phyloP scores from a whole-genome alignment of 1,284 basidiomycete genomes.

The Naganishia sp. region DNA sequence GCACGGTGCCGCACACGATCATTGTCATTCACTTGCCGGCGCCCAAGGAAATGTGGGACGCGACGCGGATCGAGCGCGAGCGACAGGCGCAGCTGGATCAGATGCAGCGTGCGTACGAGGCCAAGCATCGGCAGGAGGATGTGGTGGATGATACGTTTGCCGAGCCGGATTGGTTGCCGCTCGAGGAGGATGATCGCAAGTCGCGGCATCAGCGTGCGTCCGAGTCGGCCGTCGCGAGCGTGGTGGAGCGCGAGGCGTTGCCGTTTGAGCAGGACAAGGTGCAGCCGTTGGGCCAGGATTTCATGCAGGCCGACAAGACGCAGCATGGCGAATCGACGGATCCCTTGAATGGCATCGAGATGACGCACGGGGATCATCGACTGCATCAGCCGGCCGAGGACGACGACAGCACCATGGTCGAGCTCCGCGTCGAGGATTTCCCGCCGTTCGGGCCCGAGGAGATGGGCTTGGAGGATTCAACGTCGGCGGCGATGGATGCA shows the following conservation, averaged over 20 bases:
- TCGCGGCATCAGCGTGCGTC: constrained; percentile 8
- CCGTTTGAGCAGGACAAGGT: constrained; percentile 3
- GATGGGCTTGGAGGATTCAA: constrained; percentile 25
- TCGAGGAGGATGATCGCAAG: constrained; percentile 21
- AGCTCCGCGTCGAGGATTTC: constrained; percentile 26
- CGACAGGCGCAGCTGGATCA: constrained; percentile 28
- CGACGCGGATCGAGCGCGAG: constrained; percentile 36
- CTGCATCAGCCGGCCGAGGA: background rate
- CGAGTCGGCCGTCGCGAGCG: background rate
- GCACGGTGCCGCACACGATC: constrained; percentile 42
- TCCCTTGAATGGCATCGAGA: constrained; percentile 9
- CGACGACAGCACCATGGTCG: constrained; percentile 18
- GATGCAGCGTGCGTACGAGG: constrained; percentile 27
- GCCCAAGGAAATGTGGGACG: constrained; percentile 39
- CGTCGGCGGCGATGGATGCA: constrained; percentile 23
- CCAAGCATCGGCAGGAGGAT: constrained; percentile 22
- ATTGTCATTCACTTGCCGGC: constrained; percentile 44
- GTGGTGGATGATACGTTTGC: constrained; percentile 27
- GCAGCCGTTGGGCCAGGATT: constrained; percentile 5
- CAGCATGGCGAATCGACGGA: background rate
- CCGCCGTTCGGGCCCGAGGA: constrained; percentile 26
- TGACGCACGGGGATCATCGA: background rate
- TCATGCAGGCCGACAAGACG: constrained; percentile 2
- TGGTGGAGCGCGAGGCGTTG: background rate
- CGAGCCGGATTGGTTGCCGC: constrained; percentile 21